Base-by-base conservation (phyloP, 768 basidiomycete species). In the Amanita polypyramis region DNA sequence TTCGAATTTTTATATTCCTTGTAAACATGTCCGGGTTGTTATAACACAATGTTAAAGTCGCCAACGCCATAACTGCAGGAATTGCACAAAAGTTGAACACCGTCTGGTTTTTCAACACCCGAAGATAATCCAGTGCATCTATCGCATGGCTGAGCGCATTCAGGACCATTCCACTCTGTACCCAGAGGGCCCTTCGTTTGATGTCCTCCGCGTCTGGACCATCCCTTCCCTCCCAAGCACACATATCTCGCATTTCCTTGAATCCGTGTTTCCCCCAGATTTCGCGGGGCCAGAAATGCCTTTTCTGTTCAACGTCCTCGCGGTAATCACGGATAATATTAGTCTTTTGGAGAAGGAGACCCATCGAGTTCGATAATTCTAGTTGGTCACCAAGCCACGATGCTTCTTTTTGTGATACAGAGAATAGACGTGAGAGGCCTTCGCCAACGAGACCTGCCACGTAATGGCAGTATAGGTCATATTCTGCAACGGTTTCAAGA, bases 361-460 rank as follows among this genome's bases (percentile, higher is more conserved):
- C 95, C 84, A 96, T 90, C 8, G 85, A 85, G 67, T 96, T 95
- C 58, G 85, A 81, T 2, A 98, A 75, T 54, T 87, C 87, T 51
- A 96, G 79, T 60, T 96, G 88, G 23, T 77, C 67, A 23, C 75
- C 82, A 30, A 99, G 66, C 70, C 78, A 87, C 0, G 74, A 57
- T 0, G 72, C 73, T 63, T 97, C 94, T 59, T 91, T 93, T 20
- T 78, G 79, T 4, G 91, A 89, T 3, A 85, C 85, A 12, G 86
- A 70, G 70, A 91, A 95, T 36, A 98, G 72, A 10, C 90, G 79
- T 0, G 89, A 91, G 27, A 95, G 77, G 39, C 94, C 94, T 64
- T 98, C 94, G 30, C 95, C 95, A 51, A 98, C 95, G 49, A 99
- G 83, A 2, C 95, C 95, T 0, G 95, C 95, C 55, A 98, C 95